Percentiles rank a stretch among this genome's conserved stretches.
Evolutionary conservation across 176 grass and related monocot species (phyloP).

Genomic region (Paspalum vaginatum): DNA sequence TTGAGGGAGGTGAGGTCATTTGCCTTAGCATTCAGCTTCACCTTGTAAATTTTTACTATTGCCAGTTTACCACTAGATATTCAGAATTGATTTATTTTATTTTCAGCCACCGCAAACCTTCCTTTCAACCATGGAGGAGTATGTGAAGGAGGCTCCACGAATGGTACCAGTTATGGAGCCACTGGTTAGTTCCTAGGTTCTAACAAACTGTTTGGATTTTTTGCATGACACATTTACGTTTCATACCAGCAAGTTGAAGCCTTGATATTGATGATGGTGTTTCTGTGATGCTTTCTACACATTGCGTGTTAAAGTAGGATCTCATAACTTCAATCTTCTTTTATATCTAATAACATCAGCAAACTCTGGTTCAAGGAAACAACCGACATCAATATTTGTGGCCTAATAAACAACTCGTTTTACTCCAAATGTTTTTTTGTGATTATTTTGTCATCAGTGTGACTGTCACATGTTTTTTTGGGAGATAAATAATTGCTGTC

Average conservation of each 20-base stretch:
- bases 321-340: constrained; percentile 9
- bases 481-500: constrained; percentile 1
- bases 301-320: background rate
- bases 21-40: background rate
- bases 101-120: constrained; percentile 92
- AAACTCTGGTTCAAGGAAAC: background rate
- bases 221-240: constrained; percentile 4
- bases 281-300: background rate
- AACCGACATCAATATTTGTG: constrained; percentile 16
- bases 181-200: constrained; percentile 55
- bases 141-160: constrained; percentile 89
- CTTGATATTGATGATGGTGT: constrained; percentile 6
- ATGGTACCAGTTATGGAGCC: constrained; percentile 73
- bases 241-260: background rate
- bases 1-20: constrained; percentile 73
- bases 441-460: constrained; percentile 9
- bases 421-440: background rate
- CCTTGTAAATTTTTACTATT: constrained; percentile 23
- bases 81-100: constrained; percentile 37
- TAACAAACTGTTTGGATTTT: constrained; percentile 14
- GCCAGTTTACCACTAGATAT: constrained; percentile 10
- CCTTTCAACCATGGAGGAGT: constrained; percentile 94
- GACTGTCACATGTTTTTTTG: background rate
- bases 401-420: background rate
- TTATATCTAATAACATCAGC: background rate